Evolutionary conservation across 257 asterid species (phyloP), one percentile per base, ranked within the genome.

Genomic region (Misopates orontium): DNA sequence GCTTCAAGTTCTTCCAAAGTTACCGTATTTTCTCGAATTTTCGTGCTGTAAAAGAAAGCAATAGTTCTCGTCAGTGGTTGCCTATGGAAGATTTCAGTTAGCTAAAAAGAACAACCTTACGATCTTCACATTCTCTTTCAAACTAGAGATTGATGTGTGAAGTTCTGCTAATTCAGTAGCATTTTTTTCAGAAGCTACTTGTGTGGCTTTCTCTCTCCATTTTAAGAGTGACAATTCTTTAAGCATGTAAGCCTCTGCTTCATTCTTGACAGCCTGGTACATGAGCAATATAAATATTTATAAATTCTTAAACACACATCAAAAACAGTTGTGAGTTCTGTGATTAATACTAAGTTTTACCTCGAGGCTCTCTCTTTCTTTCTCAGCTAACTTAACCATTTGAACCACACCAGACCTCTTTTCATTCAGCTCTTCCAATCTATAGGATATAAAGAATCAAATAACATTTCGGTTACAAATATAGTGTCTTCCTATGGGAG

Each of bases 131-230:
- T 77, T 83, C 74, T 79, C 93, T 80, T 90, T 96, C 58, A 87
- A 73, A 73, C 69, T 75, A 32, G 83, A 74, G 64, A 90, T 83
- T 78, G 77, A 76, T 48, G 81, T 78, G 70, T 83, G 91, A 57
- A 88, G 70, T 56, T 88, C 95, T 19, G 65, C 71, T 23, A 82
- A 63, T 73, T 84, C 83, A 28, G 87, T 50, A 55, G 77, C 71
- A 66, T 85, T 94, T 8, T 82, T 88, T 78, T 89, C 95, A 65
- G 88, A 86, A 66, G 95, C 91, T 21, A 90, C 75, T 39, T 73
- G 79, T 49, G 99, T 80, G 63, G 95, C 93, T 83, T 86, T 94
- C 74, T 88, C 97, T 86, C 90, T 87, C 99, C 99, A 94, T 80
- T 86, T 88, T 58, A 94, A 71, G 56, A 83, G 82, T 8, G 91